A percentile compares a stretch with the other conserved stretches of the same genome.
Evolutionary conservation across 2,329 filamentous ascomycete genomes (phyloP).

Genomic region (Colletotrichum magnum): DNA sequence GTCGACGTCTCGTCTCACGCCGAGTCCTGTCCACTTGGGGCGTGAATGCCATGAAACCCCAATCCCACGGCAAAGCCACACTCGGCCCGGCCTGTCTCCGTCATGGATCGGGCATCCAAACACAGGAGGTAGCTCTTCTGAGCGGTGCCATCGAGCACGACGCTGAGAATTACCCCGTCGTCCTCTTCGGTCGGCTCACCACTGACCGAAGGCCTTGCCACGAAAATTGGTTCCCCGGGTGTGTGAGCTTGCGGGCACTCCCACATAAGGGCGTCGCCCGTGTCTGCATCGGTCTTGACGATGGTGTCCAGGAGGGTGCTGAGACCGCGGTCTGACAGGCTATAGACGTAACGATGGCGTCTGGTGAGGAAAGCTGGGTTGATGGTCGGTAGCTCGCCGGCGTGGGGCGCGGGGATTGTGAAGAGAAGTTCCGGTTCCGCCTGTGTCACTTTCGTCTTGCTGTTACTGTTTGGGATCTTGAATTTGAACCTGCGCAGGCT

Average conservation of each 20-base stretch:
- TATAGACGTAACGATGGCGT: slow-evolving; percentile 74
- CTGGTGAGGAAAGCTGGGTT: slow-evolving; percentile 69
- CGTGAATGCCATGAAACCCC: slow-evolving; percentile 75
- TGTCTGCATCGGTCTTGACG: slow-evolving; percentile 74
- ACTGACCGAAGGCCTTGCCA: slow-evolving; percentile 54
- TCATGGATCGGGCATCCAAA: slow-evolving; percentile 73
- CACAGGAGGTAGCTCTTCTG: slow-evolving; percentile 76
- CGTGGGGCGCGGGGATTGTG: slow-evolving; percentile 64
- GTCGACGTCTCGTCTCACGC: not conserved
- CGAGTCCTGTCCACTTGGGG: slow-evolving; percentile 38
- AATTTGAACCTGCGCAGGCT: slow-evolving; percentile 62
- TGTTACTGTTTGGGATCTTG: slow-evolving; percentile 47
- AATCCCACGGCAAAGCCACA: slow-evolving; percentile 72
- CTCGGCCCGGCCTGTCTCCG: slow-evolving; percentile 75
- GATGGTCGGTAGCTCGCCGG: slow-evolving; percentile 76
- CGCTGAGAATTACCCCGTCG: slow-evolving; percentile 72
- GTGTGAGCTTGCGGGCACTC: slow-evolving; percentile 70
- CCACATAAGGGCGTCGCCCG: slow-evolving; percentile 69
- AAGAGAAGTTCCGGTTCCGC: slow-evolving; percentile 29
- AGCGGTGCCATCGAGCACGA: slow-evolving; percentile 74
- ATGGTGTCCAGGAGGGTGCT: slow-evolving; percentile 74
- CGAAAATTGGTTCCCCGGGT: slow-evolving; percentile 79
- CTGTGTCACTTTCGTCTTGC: slow-evolving; percentile 21
- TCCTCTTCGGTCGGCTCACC: slow-evolving; percentile 65
- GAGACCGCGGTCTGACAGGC: slow-evolving; percentile 67